Conservation (phyloP, 2,329 filamentous ascomycete species). For the Penicillium sp. region DNA sequence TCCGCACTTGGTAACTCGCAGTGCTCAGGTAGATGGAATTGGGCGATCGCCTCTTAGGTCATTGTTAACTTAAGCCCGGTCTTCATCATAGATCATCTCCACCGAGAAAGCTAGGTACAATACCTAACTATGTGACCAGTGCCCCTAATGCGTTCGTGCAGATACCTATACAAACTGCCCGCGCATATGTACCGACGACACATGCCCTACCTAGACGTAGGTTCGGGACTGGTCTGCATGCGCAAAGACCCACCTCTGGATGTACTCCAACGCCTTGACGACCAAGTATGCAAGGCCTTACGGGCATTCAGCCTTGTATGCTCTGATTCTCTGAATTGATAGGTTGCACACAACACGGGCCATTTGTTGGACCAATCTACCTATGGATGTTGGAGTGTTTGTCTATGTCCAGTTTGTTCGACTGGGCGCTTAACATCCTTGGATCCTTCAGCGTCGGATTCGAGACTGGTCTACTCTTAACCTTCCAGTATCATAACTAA, state of each 20-base stretch:
- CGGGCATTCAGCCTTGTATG: neutral
- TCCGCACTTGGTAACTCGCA: neutral
- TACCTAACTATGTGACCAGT: too few species aligned
- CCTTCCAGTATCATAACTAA: neutral
- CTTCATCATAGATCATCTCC: neutral
- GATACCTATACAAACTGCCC: neutral
- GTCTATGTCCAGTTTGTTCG: neutral
- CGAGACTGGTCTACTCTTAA: neutral
- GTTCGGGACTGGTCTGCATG: conserved; percentile 6
- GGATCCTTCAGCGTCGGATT: neutral
- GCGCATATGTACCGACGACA: neutral
- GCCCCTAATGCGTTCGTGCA: neutral
- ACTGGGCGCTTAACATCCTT: neutral
- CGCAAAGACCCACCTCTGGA: conserved; percentile 11
- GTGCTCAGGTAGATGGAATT: too few species aligned
- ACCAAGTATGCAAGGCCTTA: neutral
- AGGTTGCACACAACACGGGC: neutral
- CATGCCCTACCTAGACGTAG: neutral
- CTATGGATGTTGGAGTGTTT: conserved; percentile 7
- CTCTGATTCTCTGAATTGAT: too few species aligned
- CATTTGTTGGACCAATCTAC: neutral
- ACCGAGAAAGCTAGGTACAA: too few species aligned
- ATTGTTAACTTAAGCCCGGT: neutral
- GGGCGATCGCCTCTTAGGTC: conserved; percentile 7
- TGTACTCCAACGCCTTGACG: conserved; percentile 1